These are phyloP conservation scores for Mycogone perniciosa DNA, from an alignment of 2,329 filamentous ascomycete species.

Conservation along the genomic window DNA sequence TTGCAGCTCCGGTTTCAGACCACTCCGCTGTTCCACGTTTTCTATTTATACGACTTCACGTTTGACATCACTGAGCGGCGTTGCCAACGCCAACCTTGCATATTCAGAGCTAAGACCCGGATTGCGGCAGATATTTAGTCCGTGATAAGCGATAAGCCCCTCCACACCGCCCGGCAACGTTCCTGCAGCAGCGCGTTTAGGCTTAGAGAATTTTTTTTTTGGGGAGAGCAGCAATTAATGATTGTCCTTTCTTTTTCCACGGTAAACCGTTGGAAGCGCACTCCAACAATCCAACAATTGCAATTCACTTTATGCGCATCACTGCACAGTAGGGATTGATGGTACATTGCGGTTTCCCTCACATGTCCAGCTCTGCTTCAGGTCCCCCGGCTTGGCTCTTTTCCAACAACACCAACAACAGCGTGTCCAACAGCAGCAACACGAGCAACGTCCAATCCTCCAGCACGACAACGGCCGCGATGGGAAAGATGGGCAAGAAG, in stretches of 20 bases:
- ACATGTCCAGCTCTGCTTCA: slow-evolving; percentile 7
- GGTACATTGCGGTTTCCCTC: background rate
- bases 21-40: background rate
- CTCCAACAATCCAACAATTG: background rate
- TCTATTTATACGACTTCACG: background rate
- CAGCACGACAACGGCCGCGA: slow-evolving; percentile 16
- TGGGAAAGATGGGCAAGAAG: slow-evolving; percentile 31
- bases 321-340: background rate
- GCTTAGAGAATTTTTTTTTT: slow-evolving; percentile 2
- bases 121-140: slow-evolving; percentile 13
- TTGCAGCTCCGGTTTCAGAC: background rate
- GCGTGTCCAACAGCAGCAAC: background rate
- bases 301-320: background rate
- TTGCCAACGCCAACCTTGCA: slow-evolving; percentile 10
- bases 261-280: background rate
- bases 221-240: background rate
- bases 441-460: slow-evolving; percentile 12
- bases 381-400: slow-evolving; percentile 38
- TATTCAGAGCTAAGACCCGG: slow-evolving; percentile 3
- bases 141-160: slow-evolving; percentile 16
- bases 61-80: slow-evolving; percentile 4
- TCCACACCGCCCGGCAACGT: slow-evolving; percentile 9
- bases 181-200: slow-evolving; percentile 3
- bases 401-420: slow-evolving; percentile 31
- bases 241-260: background rate